Percentiles rank a stretch among this genome's conserved stretches.
Evolutionary conservation across 371 early-diverging fungal genomes (phyloP).

Genomic region (Actinomortierella wolfii): DNA sequence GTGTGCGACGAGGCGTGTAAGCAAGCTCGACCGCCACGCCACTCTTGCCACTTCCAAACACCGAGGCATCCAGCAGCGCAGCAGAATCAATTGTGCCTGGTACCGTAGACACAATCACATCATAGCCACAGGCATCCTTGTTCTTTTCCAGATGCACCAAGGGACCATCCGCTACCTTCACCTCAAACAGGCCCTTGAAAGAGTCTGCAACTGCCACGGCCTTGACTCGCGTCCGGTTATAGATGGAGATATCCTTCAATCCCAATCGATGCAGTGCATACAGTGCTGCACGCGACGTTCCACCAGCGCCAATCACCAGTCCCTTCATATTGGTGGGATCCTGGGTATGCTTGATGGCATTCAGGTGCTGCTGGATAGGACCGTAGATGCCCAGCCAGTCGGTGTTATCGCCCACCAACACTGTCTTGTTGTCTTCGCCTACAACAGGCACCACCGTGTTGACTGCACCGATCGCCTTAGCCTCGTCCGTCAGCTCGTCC

Average conservation of each 20-base stretch:
- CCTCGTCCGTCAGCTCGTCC: constrained; percentile 74
- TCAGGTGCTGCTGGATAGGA: constrained; percentile 60
- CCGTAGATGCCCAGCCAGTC: constrained; percentile 91
- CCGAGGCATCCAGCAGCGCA: constrained; percentile 59
- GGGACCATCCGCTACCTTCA: constrained; percentile 39
- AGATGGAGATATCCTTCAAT: constrained; percentile 70
- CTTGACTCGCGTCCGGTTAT: constrained; percentile 85
- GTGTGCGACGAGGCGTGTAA: constrained; percentile 87
- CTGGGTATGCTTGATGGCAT: constrained; percentile 14
- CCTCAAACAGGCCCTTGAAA: constrained; percentile 61
- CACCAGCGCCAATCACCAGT: constrained; percentile 95
- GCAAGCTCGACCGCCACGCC: constrained; percentile 94
- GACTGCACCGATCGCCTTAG: constrained; percentile 88
- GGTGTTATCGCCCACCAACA: constrained; percentile 89
- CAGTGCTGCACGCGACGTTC: constrained; percentile 92
- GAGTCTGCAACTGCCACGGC: constrained; percentile 73
- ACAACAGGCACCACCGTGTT: constrained; percentile 77
- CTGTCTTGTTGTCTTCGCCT: constrained; percentile 45
- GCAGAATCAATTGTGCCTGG: constrained; percentile 80
- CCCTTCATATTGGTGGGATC: constrained; percentile 46
- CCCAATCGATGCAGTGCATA: constrained; percentile 85
- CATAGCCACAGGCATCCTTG: constrained; percentile 47
- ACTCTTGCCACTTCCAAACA: constrained; percentile 43
- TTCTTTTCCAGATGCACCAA: constrained; percentile 38
- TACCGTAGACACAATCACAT: constrained; percentile 77